Evolutionary conservation across 805 yeast species (phyloP), one percentile per base, ranked within the genome.

Genomic region (Saccharomycodes ludwigii): DNA sequence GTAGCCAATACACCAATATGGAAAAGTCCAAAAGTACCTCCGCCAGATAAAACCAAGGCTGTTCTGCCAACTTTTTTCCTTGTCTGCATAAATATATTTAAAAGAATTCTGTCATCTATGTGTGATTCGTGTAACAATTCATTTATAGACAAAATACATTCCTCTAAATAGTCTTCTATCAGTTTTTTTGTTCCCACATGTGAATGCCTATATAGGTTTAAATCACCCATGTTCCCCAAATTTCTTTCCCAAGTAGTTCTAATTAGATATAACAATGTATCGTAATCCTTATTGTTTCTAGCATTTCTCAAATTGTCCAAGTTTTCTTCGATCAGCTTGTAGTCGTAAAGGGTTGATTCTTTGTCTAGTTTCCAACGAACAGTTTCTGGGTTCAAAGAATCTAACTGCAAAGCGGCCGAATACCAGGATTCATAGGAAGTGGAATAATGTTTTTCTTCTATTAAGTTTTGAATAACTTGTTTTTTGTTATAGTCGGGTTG

Each of bases 21-120:
- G 39, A 86, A 74, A 31, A 88, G 58, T 0, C 97, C 98, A 59
- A 88, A 81, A 4, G 94, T 81, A 2, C 94, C 85, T 2, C 99
- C 99, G 2, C 99, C 99, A 29, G 94, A 78, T 33, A 91, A 65
- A n/a, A 93, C 84, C 18, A 91, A 60, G 0, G 97, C 98, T 0
- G 97, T 86, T 34, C 95, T 66, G 1, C 99, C 99, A 31, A 82
- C 82, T 46, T 86, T 84, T 52, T 81, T 81, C 37, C 95, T 65
- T 0, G 96, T 82, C 49, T 88, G 94, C 24, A 80, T 71, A 21
- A 88, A 60, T 68, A 82, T 81, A 2, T 81, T 81, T 34, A 88
- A 58, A 11, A 82, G 62, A 44, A 80, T 76, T 9, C 71, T 53
- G 38, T 77, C 85, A 49, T 80, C 88, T 19, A 82, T 37, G 5